phyloP scores from a whole-genome alignment of 176 grass and related monocot genomes.

The barley (Hordeum vulgare) region MorexV3_pseudomolecules_assembly NC_058522.1:484797701-484798200 shows the following conservation, averaged over 20 bases:
- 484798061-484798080: too few relatives aligned
- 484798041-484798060: background rate
- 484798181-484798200: too few relatives aligned
- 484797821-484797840: background rate
- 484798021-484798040: background rate
- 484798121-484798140: too few relatives aligned
- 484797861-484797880: background rate
- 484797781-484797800: background rate
- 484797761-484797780: background rate
- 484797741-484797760: constrained; percentile 18
- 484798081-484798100: too few relatives aligned
- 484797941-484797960: background rate
- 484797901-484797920: background rate
- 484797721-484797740: background rate
- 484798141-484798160: too few relatives aligned
- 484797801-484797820: background rate
- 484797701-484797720: background rate
- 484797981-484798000: background rate
- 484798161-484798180: too few relatives aligned
- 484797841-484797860: background rate
- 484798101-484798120: too few relatives aligned
- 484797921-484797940: background rate
- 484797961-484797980: too few relatives aligned
- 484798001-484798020: background rate
- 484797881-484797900: background rate